Evolutionary conservation across 306 rosid genomes (phyloP).

Genomic region (Dicorynia guianensis): DNA sequence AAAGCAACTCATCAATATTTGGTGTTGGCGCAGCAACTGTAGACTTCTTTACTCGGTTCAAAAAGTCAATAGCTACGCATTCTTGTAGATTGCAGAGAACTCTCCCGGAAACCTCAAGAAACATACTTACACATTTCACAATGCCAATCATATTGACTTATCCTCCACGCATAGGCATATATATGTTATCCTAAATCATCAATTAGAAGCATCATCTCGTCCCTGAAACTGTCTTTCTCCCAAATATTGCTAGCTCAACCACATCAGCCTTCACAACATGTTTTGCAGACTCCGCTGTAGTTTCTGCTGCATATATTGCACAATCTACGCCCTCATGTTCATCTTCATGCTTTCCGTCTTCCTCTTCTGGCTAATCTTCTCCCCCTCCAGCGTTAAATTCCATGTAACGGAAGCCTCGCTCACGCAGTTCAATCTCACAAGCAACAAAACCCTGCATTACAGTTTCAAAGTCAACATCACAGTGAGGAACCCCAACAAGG

Average conservation of each 20-base stretch:
- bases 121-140: neutral
- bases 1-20: neutral
- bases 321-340: neutral
- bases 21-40: neutral
- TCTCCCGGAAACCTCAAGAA: neutral
- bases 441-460: constrained; percentile 39
- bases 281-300: neutral
- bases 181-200: neutral
- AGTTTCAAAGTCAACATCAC: constrained; percentile 44
- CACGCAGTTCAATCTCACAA: constrained; percentile 46
- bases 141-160: neutral
- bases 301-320: neutral
- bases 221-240: too few relatives aligned
- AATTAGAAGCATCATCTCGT: neutral
- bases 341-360: neutral
- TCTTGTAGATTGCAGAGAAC: neutral
- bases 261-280: too few relatives aligned
- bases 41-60: neutral
- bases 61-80: constrained; percentile 18
- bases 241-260: too few relatives aligned
- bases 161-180: neutral
- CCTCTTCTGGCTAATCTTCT: constrained; percentile 16
- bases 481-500: constrained; percentile 41
- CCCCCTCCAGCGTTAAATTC: constrained; percentile 40
- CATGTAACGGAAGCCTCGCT: constrained; percentile 40